Evolutionary conservation across 208 protist genomes (phyloP), one percentile per base, ranked within the genome.

Genomic region (Spongospora subterranea): DNA sequence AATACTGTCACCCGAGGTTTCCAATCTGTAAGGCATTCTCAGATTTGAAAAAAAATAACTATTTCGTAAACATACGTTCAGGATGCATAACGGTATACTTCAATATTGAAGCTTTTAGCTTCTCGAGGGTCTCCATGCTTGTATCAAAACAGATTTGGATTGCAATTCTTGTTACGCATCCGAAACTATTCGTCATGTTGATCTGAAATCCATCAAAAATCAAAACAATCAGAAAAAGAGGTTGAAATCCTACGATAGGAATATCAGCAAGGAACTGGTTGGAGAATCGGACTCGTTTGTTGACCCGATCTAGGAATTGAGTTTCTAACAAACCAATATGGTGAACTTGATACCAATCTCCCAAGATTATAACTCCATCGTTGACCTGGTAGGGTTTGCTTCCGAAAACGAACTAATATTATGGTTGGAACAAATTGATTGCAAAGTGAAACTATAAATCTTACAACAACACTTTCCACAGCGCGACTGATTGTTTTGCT

Each of bases 1-100:
- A 82, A 82, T n/a, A 82, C 71, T 6, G 71, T 82, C 6, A 82
- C 71, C 13, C 71, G 71, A 45, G 71, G 71, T 82, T 82, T 82
- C 71, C 71, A 82, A 82, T 82, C 71, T 82, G n/a, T 43, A 35
- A 35, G 17, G 17, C 6, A 43, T 13, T 29, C 24, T 60, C 24
- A 29, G 50, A 29, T 24, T 6, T 60, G 13, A 29, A 24, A 24
- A 6, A 60, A 29, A 29, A 60, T 60, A 60, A 60, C n/a, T 60
- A 60, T 24, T 60, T 6, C 6, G 50, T 60, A 60, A 29, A 29
- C 40, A 20, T 82, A 82, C 71, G 71, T 82, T 82, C 71, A 6
- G 71, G 13, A n/a, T 82, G 6, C n/a, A 40, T 6, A 43, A 82
- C 40, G 35, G 71, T 82, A n/a, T 82, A 82, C n/a, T 82, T 82